Conservation (phyloP, 176 grass and related monocot genomes). For the Cenchrus purpureus region DNA sequence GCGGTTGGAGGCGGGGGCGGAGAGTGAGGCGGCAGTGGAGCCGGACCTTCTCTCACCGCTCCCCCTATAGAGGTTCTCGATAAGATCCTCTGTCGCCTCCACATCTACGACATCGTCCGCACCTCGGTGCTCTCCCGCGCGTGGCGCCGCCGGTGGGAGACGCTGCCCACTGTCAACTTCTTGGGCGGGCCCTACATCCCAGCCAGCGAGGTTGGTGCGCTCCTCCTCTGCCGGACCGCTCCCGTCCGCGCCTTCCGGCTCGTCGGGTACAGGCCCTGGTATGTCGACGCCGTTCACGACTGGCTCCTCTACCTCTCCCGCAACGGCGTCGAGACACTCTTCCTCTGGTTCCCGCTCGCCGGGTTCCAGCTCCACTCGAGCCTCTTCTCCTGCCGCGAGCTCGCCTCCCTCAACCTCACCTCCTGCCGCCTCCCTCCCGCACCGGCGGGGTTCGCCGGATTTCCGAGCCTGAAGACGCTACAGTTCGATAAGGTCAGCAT, state of each 20-base stretch:
- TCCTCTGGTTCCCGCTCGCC: neutral
- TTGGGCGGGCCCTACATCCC: neutral
- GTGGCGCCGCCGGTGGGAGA: slow-evolving; percentile 20
- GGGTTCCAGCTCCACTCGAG: neutral
- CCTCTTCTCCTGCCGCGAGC: slow-evolving; percentile 5
- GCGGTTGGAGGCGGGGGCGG: neutral
- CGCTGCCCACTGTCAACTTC: neutral
- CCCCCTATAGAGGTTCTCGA: neutral
- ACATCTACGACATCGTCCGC: slow-evolving; percentile 18
- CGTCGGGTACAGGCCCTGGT: neutral
- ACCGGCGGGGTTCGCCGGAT: neutral
- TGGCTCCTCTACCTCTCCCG: neutral
- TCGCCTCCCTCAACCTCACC: slow-evolving; percentile 5
- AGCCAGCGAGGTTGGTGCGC: neutral
- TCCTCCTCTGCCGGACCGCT: slow-evolving; percentile 10
- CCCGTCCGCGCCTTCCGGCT: neutral
- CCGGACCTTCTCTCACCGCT: neutral
- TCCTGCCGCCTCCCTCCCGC: slow-evolving; percentile 2
- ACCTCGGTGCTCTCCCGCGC: slow-evolving; percentile 22
- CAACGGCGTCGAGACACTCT: neutral
- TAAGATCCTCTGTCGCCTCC: slow-evolving; percentile 18
- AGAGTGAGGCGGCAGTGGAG: neutral
- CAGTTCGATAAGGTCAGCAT: neutral
- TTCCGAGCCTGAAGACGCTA: neutral
- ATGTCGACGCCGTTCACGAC: neutral